These are phyloP conservation scores for Ceratobasidium sp. DNA, from an alignment of 1,284 basidiomycete species.

Conservation along the genomic window DNA sequence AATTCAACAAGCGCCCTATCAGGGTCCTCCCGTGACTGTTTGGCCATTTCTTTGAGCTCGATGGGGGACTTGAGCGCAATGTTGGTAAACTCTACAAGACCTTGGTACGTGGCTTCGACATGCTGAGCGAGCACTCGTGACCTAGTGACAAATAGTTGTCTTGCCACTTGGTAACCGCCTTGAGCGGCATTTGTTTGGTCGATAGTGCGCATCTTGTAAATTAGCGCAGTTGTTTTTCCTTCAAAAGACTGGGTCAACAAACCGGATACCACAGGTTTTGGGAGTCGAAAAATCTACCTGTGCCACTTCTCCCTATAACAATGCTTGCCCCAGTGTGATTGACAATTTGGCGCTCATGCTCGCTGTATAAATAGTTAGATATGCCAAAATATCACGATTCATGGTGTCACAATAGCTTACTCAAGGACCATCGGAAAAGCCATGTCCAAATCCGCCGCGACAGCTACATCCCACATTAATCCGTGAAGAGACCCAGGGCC, in stretches of 20 bases:
- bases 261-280: background rate
- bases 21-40: conserved; percentile 5
- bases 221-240: conserved; percentile 21
- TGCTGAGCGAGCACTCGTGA: conserved; percentile 23
- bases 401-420: background rate
- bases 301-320: conserved; percentile 18
- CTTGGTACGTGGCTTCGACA: conserved; percentile 19
- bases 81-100: conserved; percentile 17
- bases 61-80: conserved; percentile 4
- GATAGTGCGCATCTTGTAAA: conserved; percentile 15
- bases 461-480: background rate
- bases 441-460: conserved; percentile 24
- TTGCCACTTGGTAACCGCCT: background rate
- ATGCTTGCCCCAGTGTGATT: conserved; percentile 21
- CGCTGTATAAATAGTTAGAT: background rate
- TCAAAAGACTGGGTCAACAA: background rate
- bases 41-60: conserved; percentile 13
- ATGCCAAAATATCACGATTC: background rate
- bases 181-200: conserved; percentile 14
- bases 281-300: background rate
- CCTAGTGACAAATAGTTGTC: conserved; percentile 10
- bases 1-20: conserved; percentile 27
- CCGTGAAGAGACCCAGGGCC: background rate
- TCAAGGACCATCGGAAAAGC: conserved; percentile 23
- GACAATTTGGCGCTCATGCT: conserved; percentile 30